phyloP scores from a whole-genome alignment of 495 filamentous ascomycete species.

The Tuber calosporum region DNA sequence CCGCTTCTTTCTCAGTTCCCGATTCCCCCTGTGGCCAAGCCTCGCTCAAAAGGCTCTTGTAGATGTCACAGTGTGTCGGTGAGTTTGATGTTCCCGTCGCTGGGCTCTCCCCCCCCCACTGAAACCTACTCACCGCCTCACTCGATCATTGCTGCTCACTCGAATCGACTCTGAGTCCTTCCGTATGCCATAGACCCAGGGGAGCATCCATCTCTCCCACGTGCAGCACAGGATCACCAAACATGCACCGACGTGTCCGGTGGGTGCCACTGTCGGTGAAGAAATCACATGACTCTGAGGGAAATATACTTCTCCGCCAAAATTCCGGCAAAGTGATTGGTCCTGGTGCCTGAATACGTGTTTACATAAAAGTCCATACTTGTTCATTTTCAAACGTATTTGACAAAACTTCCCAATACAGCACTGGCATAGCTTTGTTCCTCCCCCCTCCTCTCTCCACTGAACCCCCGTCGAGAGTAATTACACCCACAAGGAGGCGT shows the following conservation, averaged over 20 bases:
- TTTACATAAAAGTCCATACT: slow-evolving; percentile 3
- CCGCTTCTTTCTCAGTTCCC: neutral
- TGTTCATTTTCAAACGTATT: neutral
- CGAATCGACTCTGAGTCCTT: neutral
- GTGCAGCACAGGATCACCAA: slow-evolving; percentile 6
- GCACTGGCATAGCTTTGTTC: neutral
- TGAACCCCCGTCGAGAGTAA: neutral
- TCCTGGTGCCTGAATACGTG: slow-evolving; percentile 4
- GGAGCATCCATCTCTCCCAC: neutral
- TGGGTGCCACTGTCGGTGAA: slow-evolving; percentile 12
- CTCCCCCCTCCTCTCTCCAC: neutral
- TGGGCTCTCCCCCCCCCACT: slow-evolving; percentile 9
- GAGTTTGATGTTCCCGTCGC: neutral
- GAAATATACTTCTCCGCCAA: neutral
- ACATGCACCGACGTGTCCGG: slow-evolving; percentile 2
- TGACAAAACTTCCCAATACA: neutral
- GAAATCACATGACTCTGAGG: slow-evolving; percentile 10
- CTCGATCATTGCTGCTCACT: slow-evolving; percentile 35
- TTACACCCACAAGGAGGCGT: neutral
- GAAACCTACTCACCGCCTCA: slow-evolving; percentile 27
- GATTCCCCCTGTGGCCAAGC: slow-evolving; percentile 27
- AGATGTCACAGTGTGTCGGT: neutral
- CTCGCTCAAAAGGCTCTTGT: slow-evolving; percentile 20
- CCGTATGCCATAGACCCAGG: slow-evolving; percentile 1
- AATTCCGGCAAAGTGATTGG: slow-evolving; percentile 6